These are phyloP conservation scores for Usnea hakonensis DNA, from an alignment of 495 filamentous ascomycete genomes.

Conservation along the genomic window DNA sequence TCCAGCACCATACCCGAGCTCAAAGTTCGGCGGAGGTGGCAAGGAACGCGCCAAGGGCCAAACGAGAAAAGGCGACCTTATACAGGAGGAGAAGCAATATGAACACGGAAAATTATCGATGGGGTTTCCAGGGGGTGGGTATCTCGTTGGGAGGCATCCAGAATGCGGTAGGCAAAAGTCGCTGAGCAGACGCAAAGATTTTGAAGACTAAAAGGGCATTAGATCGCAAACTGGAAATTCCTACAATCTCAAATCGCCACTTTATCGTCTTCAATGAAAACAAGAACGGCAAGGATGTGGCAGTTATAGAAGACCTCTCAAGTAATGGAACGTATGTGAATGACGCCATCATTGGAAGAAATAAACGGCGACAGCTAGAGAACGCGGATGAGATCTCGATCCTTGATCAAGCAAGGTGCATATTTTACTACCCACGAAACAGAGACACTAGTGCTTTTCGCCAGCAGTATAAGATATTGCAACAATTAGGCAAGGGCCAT, in stretches of 20 bases:
- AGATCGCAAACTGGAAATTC: conserved; percentile 74
- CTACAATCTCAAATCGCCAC: conserved; percentile 91
- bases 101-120: conserved; percentile 35
- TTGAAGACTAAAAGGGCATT: conserved; percentile 22
- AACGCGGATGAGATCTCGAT: conserved; percentile 87
- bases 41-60: conserved; percentile 34
- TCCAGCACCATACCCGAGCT: conserved; percentile 36
- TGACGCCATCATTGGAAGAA: conserved; percentile 81
- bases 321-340: conserved; percentile 97
- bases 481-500: conserved; percentile 91
- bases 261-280: conserved; percentile 86
- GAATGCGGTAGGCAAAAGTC: conserved; percentile 69
- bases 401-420: conserved; percentile 70
- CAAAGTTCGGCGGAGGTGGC: conserved; percentile 23
- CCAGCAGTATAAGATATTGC: conserved; percentile 76
- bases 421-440: conserved; percentile 75
- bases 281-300: conserved; percentile 67
- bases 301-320: conserved; percentile 85
- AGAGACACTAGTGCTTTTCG: conserved; percentile 68
- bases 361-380: conserved; percentile 78
- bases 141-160: conserved; percentile 83
- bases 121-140: conserved; percentile 65
- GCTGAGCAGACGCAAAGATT: background rate
- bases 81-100: conserved; percentile 49
- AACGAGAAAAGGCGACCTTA: conserved; percentile 27